phyloP scores from a whole-genome alignment of 2,329 filamentous ascomycete genomes.

The Pseudogymnoascus sp. region DNA sequence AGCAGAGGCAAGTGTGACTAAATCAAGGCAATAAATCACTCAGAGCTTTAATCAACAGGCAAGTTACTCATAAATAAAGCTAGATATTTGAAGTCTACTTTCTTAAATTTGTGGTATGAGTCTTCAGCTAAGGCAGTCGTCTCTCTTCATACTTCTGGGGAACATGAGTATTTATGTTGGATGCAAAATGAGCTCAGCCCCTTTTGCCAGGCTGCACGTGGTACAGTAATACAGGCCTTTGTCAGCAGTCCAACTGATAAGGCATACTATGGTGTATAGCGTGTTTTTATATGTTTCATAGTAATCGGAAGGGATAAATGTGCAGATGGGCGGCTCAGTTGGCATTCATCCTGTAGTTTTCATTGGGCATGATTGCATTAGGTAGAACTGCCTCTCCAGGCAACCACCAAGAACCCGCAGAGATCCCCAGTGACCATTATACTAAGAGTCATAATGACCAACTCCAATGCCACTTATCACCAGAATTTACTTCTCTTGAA shows the following conservation, averaged over 20 bases:
- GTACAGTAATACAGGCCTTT: background rate
- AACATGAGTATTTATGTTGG: background rate
- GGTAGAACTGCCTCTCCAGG: background rate
- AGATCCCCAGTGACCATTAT: background rate
- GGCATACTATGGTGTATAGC: background rate
- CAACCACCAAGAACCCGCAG: background rate
- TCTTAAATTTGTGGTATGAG: background rate
- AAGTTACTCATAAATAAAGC: background rate
- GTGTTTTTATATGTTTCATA: background rate
- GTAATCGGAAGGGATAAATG: background rate
- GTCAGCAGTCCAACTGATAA: background rate
- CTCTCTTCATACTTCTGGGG: background rate
- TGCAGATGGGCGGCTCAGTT: background rate
- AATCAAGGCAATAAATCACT: background rate
- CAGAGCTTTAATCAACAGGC: background rate
- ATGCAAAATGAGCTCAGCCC: background rate
- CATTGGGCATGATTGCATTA: background rate
- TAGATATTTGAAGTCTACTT: background rate
- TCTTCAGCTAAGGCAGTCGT: background rate
- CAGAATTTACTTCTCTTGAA: background rate
- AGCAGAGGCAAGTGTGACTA: background rate
- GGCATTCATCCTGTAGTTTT: background rate
- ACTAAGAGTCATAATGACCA: background rate
- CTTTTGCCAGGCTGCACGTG: background rate
- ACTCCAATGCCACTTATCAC: background rate